A percentile compares a stretch with the other conserved stretches of the same genome.
Evolutionary conservation across 805 yeast genomes (phyloP).

Genomic region (Saturnispora diversa): DNA sequence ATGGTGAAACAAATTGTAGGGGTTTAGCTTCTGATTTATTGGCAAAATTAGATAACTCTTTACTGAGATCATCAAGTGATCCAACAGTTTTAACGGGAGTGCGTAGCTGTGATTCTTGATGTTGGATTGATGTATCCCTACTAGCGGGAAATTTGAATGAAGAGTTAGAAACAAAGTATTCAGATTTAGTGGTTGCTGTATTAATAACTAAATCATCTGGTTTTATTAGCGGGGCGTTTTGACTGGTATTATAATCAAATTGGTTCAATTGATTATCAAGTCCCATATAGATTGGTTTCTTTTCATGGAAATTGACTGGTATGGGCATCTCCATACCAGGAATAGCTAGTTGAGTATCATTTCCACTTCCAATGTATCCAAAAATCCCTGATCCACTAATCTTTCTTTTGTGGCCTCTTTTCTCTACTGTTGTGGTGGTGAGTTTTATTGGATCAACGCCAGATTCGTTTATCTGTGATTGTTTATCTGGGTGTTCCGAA

Average conservation of each 20-base stretch:
- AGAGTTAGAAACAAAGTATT: slow-evolving; percentile 4
- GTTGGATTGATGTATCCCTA: slow-evolving; percentile 6
- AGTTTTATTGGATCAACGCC: slow-evolving; percentile 1
- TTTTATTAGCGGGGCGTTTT: slow-evolving; percentile 1
- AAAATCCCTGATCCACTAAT: slow-evolving; percentile 76
- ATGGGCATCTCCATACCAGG: slow-evolving; percentile 34
- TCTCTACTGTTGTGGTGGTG: neutral
- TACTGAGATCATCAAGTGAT: slow-evolving; percentile 5
- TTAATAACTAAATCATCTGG: slow-evolving; percentile 3
- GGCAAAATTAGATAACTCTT: slow-evolving; percentile 7
- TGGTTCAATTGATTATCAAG: slow-evolving; percentile 26
- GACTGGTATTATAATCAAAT: slow-evolving; percentile 13
- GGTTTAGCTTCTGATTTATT: slow-evolving; percentile 10
- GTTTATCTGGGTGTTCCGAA: slow-evolving; percentile 27
- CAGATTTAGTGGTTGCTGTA: slow-evolving; percentile 2
- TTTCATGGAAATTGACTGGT: slow-evolving; percentile 20
- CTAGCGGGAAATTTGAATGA: slow-evolving; percentile 7
- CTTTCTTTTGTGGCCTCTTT: slow-evolving; percentile 44
- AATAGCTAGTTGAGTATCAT: slow-evolving; percentile 48
- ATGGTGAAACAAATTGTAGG: slow-evolving; percentile 9
- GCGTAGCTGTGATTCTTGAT: slow-evolving; percentile 8
- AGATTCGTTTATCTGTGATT: slow-evolving; percentile 5
- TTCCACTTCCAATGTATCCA: slow-evolving; percentile 55
- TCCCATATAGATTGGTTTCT: slow-evolving; percentile 23
- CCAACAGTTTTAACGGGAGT: slow-evolving; percentile 8